Percentiles rank a stretch among this genome's conserved stretches.
Conservation (phyloP, 257 asterid species). For the Fraxinus anomala region DNA sequence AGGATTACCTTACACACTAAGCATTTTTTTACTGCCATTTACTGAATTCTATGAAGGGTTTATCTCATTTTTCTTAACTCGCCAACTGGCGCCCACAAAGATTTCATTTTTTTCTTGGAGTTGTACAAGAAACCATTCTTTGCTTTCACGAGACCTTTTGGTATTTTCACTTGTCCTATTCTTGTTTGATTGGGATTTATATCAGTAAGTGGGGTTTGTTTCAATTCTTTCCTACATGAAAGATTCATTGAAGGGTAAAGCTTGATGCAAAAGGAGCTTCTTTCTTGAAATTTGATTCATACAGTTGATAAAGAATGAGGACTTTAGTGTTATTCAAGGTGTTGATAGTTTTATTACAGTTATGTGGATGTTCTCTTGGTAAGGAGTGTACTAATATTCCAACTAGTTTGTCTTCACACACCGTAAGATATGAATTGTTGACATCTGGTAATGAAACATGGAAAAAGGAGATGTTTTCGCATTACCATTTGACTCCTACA, state of each 20-base stretch:
- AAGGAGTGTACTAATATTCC: conserved; percentile 71
- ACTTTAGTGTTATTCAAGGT: conserved; percentile 18
- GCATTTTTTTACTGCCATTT: background rate
- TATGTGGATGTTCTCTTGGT: conserved; percentile 35
- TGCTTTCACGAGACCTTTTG: conserved; percentile 41
- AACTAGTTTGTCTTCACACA: conserved; percentile 57
- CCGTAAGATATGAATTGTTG: conserved; percentile 52
- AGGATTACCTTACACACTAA: background rate
- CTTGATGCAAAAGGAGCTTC: background rate
- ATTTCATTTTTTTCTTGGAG: conserved; percentile 9
- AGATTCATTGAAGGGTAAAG: conserved; percentile 7
- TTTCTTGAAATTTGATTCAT: conserved; percentile 3
- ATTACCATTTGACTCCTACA: conserved; percentile 79
- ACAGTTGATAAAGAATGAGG: conserved; percentile 33
- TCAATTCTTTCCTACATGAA: conserved; percentile 7
- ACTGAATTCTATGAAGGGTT: background rate
- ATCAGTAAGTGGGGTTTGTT: conserved; percentile 25
- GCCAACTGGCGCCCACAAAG: background rate
- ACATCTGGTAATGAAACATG: conserved; percentile 63
- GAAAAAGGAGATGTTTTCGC: conserved; percentile 60
- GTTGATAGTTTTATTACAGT: conserved; percentile 26
- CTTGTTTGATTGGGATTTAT: conserved; percentile 25
- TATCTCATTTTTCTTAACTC: background rate
- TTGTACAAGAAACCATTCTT: conserved; percentile 40
- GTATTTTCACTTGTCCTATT: conserved; percentile 26